Percentiles rank a stretch among this genome's conserved stretches.
Evolutionary conservation across 306 rosid genomes (phyloP).

Genomic region (Prunus padus): DNA sequence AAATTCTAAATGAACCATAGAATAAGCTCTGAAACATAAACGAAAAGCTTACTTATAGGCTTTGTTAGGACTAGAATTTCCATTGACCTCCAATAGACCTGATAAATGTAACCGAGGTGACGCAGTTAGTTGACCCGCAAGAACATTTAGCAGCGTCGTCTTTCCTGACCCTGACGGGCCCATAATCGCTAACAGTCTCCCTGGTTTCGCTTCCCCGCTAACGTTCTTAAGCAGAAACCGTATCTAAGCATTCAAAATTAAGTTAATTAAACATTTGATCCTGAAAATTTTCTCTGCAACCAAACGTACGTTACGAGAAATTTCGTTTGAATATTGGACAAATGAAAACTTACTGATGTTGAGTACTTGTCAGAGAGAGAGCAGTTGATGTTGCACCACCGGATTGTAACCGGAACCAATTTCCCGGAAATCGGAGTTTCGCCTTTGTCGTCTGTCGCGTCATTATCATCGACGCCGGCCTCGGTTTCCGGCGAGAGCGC

Average conservation of each 20-base stretch:
- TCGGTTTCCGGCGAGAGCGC: constrained; percentile 51
- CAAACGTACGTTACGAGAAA: background rate
- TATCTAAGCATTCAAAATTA: constrained; percentile 39
- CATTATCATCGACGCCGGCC: constrained; percentile 31
- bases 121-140: constrained; percentile 77
- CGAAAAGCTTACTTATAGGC: constrained; percentile 51
- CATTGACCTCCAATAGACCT: constrained; percentile 79
- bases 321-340: background rate
- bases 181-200: constrained; percentile 82
- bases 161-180: constrained; percentile 99
- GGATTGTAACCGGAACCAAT: constrained; percentile 68
- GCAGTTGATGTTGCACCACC: constrained; percentile 74
- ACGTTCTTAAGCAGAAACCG: constrained; percentile 71
- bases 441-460: constrained; percentile 20
- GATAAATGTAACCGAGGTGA: constrained; percentile 60
- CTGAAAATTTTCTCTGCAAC: constrained; percentile 19
- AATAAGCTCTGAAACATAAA: background rate
- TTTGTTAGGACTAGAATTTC: constrained; percentile 60
- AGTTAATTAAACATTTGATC: background rate
- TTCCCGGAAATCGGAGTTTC: constrained; percentile 34
- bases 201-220: constrained; percentile 85
- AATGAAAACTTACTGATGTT: constrained; percentile 49
- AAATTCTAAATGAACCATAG: background rate
- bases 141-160: constrained; percentile 84
- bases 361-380: constrained; percentile 65